Percentiles rank a stretch among this genome's conserved stretches.
phyloP scores from a whole-genome alignment of 2,329 filamentous ascomycete genomes.

The Grosmannia huntii region DNA sequence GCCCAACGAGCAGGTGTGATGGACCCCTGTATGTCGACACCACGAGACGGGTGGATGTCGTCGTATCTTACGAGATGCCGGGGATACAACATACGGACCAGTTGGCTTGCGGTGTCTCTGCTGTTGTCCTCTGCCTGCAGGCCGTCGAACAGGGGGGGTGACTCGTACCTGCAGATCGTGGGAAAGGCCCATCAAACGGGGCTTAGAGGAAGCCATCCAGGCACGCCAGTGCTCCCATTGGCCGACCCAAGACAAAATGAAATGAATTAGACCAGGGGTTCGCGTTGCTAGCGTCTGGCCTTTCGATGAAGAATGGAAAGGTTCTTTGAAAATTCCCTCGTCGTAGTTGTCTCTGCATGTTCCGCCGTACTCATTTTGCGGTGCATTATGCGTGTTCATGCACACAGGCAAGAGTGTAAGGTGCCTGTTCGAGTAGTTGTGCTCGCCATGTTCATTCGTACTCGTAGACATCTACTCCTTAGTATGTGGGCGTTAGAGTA shows the following conservation, averaged over 20 bases:
- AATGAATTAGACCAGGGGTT: not conserved
- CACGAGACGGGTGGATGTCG: too few relatives aligned
- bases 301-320: not conserved
- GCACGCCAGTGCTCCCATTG: not conserved
- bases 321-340: not conserved
- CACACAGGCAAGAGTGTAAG: too few relatives aligned
- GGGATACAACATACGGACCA: not conserved
- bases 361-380: too few relatives aligned
- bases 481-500: too few relatives aligned
- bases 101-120: not conserved
- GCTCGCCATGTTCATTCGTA: too few relatives aligned
- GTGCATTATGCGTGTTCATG: too few relatives aligned
- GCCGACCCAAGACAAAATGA: not conserved
- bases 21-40: too few relatives aligned
- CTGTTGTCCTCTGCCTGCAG: not conserved
- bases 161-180: not conserved
- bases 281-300: not conserved
- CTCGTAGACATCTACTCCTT: too few relatives aligned
- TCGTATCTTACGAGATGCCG: not conserved
- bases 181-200: not conserved
- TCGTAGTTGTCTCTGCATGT: not conserved
- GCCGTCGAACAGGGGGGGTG: not conserved
- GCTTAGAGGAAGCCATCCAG: not conserved
- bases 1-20: not conserved
- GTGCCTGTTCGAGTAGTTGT: too few relatives aligned